phyloP scores from a whole-genome alignment of 2,329 filamentous ascomycete genomes.

The Pseudocercospora crystallina region DNA sequence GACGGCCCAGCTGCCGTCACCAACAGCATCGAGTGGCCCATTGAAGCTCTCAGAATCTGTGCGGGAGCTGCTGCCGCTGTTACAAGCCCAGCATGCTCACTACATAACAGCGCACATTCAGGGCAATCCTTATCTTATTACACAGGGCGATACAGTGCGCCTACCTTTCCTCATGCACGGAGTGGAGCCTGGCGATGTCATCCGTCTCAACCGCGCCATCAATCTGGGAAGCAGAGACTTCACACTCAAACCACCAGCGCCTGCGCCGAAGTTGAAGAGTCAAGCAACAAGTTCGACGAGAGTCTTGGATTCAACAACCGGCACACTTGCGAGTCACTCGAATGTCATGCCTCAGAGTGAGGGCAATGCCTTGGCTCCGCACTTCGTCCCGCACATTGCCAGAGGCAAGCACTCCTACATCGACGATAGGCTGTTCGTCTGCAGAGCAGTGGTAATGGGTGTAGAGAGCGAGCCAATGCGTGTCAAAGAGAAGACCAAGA shows the following conservation, averaged over 20 bases:
- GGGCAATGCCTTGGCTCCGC: slow-evolving; percentile 19
- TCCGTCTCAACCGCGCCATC: slow-evolving; percentile 83
- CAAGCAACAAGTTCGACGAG: slow-evolving; percentile 23
- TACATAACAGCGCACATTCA: slow-evolving; percentile 81
- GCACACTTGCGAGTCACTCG: slow-evolving; percentile 24
- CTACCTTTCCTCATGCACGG: slow-evolving; percentile 52
- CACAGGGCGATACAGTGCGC: slow-evolving; percentile 51
- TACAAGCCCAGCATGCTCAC: slow-evolving; percentile 70
- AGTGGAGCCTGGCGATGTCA: slow-evolving; percentile 70
- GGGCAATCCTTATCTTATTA: slow-evolving; percentile 76
- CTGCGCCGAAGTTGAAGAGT: slow-evolving; percentile 40
- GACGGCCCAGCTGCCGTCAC: background rate
- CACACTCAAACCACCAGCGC: slow-evolving; percentile 72
- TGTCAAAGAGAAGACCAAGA: slow-evolving; percentile 60
- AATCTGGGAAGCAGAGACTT: slow-evolving; percentile 84
- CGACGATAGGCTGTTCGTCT: slow-evolving; percentile 81
- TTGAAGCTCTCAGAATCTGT: slow-evolving; percentile 56
- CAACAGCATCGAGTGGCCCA: slow-evolving; percentile 12
- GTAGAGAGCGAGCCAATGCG: slow-evolving; percentile 69
- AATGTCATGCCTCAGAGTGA: slow-evolving; percentile 28
- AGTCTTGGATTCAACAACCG: slow-evolving; percentile 31
- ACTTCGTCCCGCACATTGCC: slow-evolving; percentile 42
- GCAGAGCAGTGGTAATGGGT: slow-evolving; percentile 79
- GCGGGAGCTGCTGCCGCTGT: slow-evolving; percentile 65
- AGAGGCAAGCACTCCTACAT: slow-evolving; percentile 56